A percentile compares a stretch with the other conserved stretches of the same genome.
phyloP scores from a whole-genome alignment of 768 basidiomycete genomes.

The Amanita rubescens region DNA sequence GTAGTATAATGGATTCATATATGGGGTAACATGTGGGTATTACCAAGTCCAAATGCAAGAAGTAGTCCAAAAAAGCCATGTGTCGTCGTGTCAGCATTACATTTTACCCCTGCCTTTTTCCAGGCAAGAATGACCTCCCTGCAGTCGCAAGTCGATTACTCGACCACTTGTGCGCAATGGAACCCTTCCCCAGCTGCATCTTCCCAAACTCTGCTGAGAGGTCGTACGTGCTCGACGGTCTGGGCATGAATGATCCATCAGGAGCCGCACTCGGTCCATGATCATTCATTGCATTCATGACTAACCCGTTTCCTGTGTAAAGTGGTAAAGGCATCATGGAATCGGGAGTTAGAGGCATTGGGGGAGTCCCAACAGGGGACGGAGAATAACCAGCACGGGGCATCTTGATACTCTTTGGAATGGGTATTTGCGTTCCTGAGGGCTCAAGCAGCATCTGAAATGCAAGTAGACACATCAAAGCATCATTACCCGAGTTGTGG shows the following conservation, averaged over 20 bases:
- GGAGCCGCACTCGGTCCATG: slow-evolving; percentile 1
- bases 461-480: slow-evolving; percentile 59
- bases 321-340: background rate
- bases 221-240: slow-evolving; percentile 20
- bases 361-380: background rate
- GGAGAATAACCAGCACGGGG: slow-evolving; percentile 5
- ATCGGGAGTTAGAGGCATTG: slow-evolving; percentile 1
- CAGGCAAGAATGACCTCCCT: background rate
- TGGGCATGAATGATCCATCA: slow-evolving; percentile 13
- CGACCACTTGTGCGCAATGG: background rate
- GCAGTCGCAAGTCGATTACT: background rate
- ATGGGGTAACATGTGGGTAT: background rate
- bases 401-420: slow-evolving; percentile 22
- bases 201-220: slow-evolving; percentile 34
- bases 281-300: slow-evolving; percentile 6
- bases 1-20: background rate
- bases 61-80: background rate
- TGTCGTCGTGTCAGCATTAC: background rate
- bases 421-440: slow-evolving; percentile 29
- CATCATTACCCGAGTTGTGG: slow-evolving; percentile 79
- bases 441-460: slow-evolving; percentile 67
- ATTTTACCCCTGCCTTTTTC: background rate
- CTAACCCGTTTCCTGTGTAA: background rate
- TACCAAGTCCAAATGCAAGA: background rate
- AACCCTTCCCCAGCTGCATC: slow-evolving; percentile 19